These are phyloP conservation scores for Cordyceps pruinosa DNA, from an alignment of 2,329 filamentous ascomycete species.

Conservation along the genomic window DNA sequence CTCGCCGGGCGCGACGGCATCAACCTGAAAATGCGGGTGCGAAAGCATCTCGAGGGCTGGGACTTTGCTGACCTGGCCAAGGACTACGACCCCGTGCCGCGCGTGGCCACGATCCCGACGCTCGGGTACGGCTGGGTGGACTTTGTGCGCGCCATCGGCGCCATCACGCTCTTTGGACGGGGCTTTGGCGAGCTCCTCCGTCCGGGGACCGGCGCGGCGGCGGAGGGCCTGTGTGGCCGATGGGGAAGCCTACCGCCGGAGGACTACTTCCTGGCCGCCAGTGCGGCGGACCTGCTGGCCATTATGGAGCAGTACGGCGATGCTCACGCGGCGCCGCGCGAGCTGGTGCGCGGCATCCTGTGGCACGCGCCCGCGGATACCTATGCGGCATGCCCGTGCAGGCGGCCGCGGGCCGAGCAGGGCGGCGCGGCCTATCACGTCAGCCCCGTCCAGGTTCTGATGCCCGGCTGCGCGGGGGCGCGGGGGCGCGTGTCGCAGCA, in stretches of 20 bases:
- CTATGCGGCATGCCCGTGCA: background rate
- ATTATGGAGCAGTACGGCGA: background rate
- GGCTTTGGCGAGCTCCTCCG: constrained; percentile 18
- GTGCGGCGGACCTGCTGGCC: background rate
- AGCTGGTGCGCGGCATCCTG: background rate
- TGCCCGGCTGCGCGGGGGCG: background rate
- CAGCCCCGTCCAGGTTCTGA: background rate
- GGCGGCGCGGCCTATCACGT: background rate
- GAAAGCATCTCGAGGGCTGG: constrained; percentile 24
- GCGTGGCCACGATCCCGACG: constrained; percentile 14
- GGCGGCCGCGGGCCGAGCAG: background rate
- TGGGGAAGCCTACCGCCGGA: background rate
- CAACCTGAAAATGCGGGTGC: constrained; percentile 5
- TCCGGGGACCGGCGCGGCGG: background rate
- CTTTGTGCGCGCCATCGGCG: constrained; percentile 17
- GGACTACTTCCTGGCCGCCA: background rate
- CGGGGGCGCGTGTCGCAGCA: background rate
- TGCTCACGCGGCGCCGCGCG: background rate
- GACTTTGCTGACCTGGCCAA: constrained; percentile 23
- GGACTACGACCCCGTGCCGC: constrained; percentile 15
- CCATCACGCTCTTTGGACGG: constrained; percentile 19
- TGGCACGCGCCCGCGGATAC: background rate
- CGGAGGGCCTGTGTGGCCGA: background rate
- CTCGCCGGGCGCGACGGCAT: constrained; percentile 12
- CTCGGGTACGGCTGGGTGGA: constrained; percentile 19